These are phyloP conservation scores for Alternaria conjuncta DNA, from an alignment of 2,329 filamentous ascomycete genomes.

Conservation along the genomic window DNA sequence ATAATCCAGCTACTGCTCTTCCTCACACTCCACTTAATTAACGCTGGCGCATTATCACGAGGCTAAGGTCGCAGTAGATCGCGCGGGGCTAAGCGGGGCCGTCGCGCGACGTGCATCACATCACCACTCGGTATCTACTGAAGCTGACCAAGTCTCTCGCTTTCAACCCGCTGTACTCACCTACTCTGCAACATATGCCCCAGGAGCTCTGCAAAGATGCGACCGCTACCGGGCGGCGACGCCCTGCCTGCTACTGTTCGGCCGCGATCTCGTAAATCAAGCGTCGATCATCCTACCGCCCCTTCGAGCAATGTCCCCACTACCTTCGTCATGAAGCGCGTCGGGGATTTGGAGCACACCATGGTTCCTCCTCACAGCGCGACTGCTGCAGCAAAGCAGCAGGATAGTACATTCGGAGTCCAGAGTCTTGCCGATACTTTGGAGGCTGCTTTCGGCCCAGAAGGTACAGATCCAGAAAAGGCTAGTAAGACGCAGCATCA, in stretches of 20 bases:
- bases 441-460: constrained; percentile 49
- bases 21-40: neutral
- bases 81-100: constrained; percentile 26
- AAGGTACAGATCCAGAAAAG: constrained; percentile 33
- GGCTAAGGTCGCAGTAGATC: constrained; percentile 16
- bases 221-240: constrained; percentile 47
- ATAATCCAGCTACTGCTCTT: neutral
- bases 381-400: constrained; percentile 17
- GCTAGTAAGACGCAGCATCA: constrained; percentile 35
- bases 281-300: constrained; percentile 39
- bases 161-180: neutral
- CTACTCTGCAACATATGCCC: constrained; percentile 9
- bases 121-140: constrained; percentile 11
- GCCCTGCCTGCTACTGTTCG: constrained; percentile 36
- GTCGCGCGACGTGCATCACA: constrained; percentile 14
- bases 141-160: constrained; percentile 8
- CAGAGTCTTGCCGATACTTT: constrained; percentile 64
- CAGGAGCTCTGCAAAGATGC: constrained; percentile 28
- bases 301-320: constrained; percentile 54
- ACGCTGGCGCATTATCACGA: constrained; percentile 17
- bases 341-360: constrained; percentile 56
- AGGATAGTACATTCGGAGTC: constrained; percentile 62
- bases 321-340: constrained; percentile 66
- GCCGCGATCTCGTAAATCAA: constrained; percentile 48
- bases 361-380: constrained; percentile 32